Base-by-base conservation (phyloP, 2,329 filamentous ascomycete genomes). In the Epichloe glyceriae region DNA sequence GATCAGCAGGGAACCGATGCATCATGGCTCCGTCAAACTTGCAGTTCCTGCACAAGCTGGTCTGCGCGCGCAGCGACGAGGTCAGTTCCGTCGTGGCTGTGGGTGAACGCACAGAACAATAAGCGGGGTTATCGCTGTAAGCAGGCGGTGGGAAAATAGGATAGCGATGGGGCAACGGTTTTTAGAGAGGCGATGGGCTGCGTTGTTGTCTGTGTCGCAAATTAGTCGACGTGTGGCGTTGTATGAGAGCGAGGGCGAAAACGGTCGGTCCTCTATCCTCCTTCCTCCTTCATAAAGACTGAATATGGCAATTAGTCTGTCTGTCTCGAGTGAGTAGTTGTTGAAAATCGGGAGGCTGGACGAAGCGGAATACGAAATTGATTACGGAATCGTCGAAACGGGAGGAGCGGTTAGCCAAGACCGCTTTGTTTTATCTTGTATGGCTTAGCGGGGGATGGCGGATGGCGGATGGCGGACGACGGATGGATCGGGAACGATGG, bases 1-100 rank as follows among this genome's bases (percentile, higher is more conserved):
- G 54, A 56, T 73, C 67, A 52, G 62, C 52, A 26, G 71, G 71
- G 50, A 61, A 62, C 55, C 68, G 70, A 60, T 66, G 69, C 72
- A 74, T 73, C 50, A 56, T 68, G 53, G 58, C 53, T 46, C 55
- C 33, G 44, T 44, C 35, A 12, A 38, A 19, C 34, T 44, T 30
- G 34, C 15, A 22, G 17, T 43, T 19, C 2, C 10, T 17, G 39
- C 5, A 17, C 30, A 20, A 42, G 15, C 30, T 3, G 15, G 34
- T 14, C 19, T 30, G 46, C 41, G 19, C 40, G 46, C 41, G 19
- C 40, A 39, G 49, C 50, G 26, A 39, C 39, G 19, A 38, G 30
- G 47, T 49, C 47, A 43, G 47, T 49, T 39, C n/a, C 15, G 17
- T 42, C 19, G 39, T n/a, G 4, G 26, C 22, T 42, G 40, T 22